A percentile compares a stretch with the other conserved stretches of the same genome.
phyloP scores from a whole-genome alignment of 176 grass and related monocot species.

The Melocanna baccifera region DNA sequence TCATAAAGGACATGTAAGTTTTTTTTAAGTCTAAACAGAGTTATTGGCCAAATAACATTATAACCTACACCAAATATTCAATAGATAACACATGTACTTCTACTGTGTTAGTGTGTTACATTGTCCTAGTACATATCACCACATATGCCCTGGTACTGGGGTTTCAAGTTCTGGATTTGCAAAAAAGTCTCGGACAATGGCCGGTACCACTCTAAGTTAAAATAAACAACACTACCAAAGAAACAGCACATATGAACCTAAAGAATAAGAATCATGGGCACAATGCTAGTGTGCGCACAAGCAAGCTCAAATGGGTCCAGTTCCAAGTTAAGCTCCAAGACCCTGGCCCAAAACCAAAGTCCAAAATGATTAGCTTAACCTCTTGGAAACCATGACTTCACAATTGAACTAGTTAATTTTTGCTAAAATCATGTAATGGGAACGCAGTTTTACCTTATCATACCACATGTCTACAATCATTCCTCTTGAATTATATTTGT shows the following conservation, averaged over 20 bases:
- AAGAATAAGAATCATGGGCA: neutral
- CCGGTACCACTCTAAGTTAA: neutral
- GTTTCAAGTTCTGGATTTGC: neutral
- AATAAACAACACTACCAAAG: neutral
- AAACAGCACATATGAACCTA: neutral
- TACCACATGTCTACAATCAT: neutral
- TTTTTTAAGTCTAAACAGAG: neutral
- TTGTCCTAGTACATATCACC: neutral
- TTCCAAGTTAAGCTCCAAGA: neutral
- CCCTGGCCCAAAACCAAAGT: neutral
- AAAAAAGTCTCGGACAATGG: neutral
- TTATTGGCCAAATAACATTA: neutral
- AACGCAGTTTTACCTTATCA: neutral
- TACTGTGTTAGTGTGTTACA: neutral
- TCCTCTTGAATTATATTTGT: neutral
- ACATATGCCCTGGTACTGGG: neutral
- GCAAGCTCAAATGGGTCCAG: neutral
- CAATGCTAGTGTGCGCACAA: neutral
- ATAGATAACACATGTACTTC: neutral
- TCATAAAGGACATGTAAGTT: neutral
- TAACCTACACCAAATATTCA: neutral
- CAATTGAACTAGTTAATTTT: neutral
- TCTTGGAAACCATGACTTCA: neutral
- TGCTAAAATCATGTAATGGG: neutral
- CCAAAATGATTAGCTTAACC: neutral